phyloP scores from a whole-genome alignment of 2,329 filamentous ascomycete species.

The Aurifilum marmelostoma region DNA sequence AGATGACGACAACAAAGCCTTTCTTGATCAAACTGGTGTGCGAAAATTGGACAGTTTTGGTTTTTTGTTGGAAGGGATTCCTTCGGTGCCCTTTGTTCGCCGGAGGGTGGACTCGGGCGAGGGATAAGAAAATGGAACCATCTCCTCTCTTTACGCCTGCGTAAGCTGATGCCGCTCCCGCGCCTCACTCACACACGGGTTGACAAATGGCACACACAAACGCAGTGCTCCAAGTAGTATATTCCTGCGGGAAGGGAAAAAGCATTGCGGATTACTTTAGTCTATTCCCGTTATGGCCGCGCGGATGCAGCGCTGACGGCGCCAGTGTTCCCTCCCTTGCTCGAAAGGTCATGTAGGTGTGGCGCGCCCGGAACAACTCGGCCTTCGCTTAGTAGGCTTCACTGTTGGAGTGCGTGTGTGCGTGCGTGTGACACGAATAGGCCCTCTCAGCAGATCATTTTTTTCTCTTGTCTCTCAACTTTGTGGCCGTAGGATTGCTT shows the following conservation, averaged over 20 bases:
- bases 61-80: not conserved
- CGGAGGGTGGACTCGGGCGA: not conserved
- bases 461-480: not conserved
- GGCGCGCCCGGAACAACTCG: not conserved
- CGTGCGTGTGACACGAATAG: no score
- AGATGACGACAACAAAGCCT: not conserved
- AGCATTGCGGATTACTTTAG: not conserved
- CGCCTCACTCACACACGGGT: not conserved
- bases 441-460: not conserved
- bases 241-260: not conserved
- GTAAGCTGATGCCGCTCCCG: constrained; percentile 6
- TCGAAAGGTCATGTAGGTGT: not conserved
- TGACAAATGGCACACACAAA: not conserved
- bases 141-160: not conserved
- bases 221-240: not conserved
- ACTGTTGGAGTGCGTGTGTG: not conserved
- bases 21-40: not conserved
- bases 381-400: no score
- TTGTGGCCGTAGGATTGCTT: not conserved
- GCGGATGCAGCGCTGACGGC: constrained; percentile 2
- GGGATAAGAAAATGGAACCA: constrained; percentile 1
- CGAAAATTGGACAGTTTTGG: not conserved
- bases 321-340: not conserved
- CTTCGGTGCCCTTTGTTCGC: not conserved
- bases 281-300: not conserved